phyloP scores from a whole-genome alignment of 2,329 filamentous ascomycete genomes.

The Knufia fluminis region DNA sequence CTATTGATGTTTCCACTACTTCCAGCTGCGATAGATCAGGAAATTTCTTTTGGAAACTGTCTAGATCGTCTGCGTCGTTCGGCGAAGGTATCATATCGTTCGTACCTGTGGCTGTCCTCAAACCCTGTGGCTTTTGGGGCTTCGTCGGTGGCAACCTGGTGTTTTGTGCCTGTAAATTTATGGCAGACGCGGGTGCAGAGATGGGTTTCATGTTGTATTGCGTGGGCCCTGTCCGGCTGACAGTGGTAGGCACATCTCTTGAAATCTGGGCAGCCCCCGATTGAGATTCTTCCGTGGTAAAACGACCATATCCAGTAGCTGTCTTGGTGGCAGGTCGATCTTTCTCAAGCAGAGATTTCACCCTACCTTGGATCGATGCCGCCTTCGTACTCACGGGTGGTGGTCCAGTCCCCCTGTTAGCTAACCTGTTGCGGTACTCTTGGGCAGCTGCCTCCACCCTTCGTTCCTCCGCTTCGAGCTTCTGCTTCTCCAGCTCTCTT shows the following conservation, averaged over 20 bases:
- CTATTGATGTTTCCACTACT: conserved; percentile 67
- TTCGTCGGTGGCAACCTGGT: conserved; percentile 39
- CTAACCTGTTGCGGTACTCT: conserved; percentile 71
- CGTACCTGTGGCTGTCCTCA: conserved; percentile 39
- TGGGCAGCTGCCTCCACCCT: conserved; percentile 81
- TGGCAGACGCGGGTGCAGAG: conserved; percentile 17
- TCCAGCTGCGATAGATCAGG: conserved; percentile 78
- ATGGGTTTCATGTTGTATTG: conserved; percentile 8
- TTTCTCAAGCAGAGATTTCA: conserved; percentile 77
- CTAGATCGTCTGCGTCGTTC: conserved; percentile 26
- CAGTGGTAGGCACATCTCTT: background rate
- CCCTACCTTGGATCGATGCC: conserved; percentile 81
- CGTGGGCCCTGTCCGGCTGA: conserved; percentile 15
- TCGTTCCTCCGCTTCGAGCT: conserved; percentile 77
- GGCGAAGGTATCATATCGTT: conserved; percentile 22
- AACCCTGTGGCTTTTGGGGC: conserved; percentile 52
- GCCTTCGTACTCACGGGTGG: conserved; percentile 54
- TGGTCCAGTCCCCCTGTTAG: conserved; percentile 43
- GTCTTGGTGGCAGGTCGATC: conserved; percentile 57
- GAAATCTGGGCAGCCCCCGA: conserved; percentile 36
- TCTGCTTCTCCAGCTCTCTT: conserved; percentile 75
- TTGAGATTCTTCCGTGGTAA: conserved; percentile 42
- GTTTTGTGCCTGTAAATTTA: conserved; percentile 11
- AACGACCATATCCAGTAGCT: conserved; percentile 83
- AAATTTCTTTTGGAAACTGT: conserved; percentile 73